Conservation (phyloP, 129 eudicot genomes). For the Solidago caesia region DNA sequence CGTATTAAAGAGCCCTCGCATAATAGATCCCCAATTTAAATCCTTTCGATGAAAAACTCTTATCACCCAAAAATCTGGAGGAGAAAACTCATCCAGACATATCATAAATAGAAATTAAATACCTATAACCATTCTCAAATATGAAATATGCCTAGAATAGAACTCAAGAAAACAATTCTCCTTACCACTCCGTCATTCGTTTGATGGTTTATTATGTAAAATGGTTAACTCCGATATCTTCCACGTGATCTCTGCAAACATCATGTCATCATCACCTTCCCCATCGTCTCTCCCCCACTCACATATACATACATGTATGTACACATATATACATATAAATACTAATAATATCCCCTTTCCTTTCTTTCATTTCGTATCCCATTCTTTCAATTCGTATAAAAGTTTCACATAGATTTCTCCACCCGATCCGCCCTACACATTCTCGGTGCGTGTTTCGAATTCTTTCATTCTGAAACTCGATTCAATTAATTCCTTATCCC, state of each 20-base stretch:
- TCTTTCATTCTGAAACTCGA: background rate
- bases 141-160: too few species aligned
- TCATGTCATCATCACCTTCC: slow-evolving; percentile 24
- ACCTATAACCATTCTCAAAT: too few species aligned
- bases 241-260: slow-evolving; percentile 41
- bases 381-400: slow-evolving; percentile 12
- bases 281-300: background rate
- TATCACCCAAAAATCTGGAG: too few species aligned
- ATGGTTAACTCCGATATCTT: slow-evolving; percentile 13
- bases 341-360: background rate
- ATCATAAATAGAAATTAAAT: too few species aligned
- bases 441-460: slow-evolving; percentile 36
- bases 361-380: slow-evolving; percentile 2
- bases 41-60: too few species aligned
- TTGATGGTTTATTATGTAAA: too few species aligned
- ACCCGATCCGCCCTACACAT: slow-evolving; percentile 30
- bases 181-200: too few species aligned
- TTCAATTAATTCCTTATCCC: slow-evolving; percentile 15
- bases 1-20: too few species aligned
- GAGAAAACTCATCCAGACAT: too few species aligned
- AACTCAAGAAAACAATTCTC: too few species aligned
- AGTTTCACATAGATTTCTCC: slow-evolving; percentile 23
- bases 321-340: background rate
- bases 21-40: too few species aligned
- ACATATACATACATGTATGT: background rate